Conservation (phyloP, 2,329 filamentous ascomycete species). For the Magnaporthiopsis rhizophila region DNA sequence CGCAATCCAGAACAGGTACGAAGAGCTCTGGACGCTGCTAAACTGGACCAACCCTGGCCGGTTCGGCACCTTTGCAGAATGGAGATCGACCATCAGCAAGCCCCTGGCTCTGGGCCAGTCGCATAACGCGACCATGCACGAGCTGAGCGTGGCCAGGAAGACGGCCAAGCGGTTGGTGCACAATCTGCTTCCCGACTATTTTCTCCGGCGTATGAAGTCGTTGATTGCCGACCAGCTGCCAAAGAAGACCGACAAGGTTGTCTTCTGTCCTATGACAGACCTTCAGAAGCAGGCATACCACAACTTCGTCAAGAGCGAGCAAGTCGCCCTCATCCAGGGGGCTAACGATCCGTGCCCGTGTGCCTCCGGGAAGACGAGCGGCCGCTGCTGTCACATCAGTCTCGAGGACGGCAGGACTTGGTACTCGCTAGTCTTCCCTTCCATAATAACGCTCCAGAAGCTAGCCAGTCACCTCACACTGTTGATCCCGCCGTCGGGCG, state of each 20-base stretch:
- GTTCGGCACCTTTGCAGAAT: conserved; percentile 57
- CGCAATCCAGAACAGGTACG: conserved; percentile 95
- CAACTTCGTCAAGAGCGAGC: conserved; percentile 66
- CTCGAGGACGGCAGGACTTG: conserved; percentile 58
- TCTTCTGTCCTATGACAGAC: conserved; percentile 86
- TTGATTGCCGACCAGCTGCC: conserved; percentile 88
- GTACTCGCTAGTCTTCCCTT: conserved; percentile 76
- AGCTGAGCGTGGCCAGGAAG: conserved; percentile 72
- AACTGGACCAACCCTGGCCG: conserved; percentile 92
- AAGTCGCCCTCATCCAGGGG: conserved; percentile 59
- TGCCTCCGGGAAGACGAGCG: conserved; percentile 58
- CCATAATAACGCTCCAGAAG: conserved; percentile 75
- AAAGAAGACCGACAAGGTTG: conserved; percentile 87
- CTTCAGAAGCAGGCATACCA: conserved; percentile 77
- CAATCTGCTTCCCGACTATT: conserved; percentile 82
- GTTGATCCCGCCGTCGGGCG: conserved; percentile 60
- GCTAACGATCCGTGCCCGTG: conserved; percentile 65
- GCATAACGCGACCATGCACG: conserved; percentile 77
- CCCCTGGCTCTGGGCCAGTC: conserved; percentile 84
- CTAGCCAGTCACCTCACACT: conserved; percentile 89
- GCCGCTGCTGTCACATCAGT: conserved; percentile 68
- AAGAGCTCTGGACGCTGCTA: conserved; percentile 90
- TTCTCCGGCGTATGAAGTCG: conserved; percentile 86
- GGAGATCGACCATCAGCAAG: conserved; percentile 69
- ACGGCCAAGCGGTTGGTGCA: conserved; percentile 79